phyloP scores from a whole-genome alignment of 2,329 filamentous ascomycete species.

The Mariannaea elegans region DNA sequence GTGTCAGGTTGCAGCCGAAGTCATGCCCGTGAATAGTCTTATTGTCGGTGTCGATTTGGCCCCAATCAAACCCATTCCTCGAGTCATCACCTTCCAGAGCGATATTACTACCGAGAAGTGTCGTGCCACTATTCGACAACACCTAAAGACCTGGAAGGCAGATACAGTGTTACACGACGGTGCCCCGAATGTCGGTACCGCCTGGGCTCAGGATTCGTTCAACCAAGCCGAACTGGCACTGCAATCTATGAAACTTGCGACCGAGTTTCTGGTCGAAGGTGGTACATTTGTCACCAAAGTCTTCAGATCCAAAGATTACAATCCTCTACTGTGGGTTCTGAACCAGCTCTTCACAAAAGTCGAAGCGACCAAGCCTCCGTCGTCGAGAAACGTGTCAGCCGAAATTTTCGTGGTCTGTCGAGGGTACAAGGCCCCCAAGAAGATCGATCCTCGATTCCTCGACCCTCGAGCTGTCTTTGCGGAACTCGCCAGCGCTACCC shows the following conservation, averaged over 20 bases:
- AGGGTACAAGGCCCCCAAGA: slow-evolving; percentile 94
- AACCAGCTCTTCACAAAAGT: slow-evolving; percentile 96
- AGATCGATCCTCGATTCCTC: slow-evolving; percentile 90
- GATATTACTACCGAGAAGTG: slow-evolving; percentile 99
- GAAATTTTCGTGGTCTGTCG: slow-evolving; percentile 98
- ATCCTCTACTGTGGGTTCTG: slow-evolving; percentile 94
- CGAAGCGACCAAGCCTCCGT: slow-evolving; percentile 96
- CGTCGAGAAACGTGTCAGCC: slow-evolving; percentile 93
- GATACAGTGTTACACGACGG: slow-evolving; percentile 97
- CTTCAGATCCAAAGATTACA: slow-evolving; percentile 97
- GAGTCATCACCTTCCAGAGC: slow-evolving; percentile 94
- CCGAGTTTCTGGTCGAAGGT: slow-evolving; percentile 88
- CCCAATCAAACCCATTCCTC: slow-evolving; percentile 94
- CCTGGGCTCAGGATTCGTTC: slow-evolving; percentile 98
- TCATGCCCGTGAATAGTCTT: slow-evolving; percentile 88
- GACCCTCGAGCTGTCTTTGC: slow-evolving; percentile 92
- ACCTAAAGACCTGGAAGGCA: slow-evolving; percentile 95
- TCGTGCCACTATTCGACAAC: slow-evolving; percentile 84
- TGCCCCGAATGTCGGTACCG: slow-evolving; percentile 96
- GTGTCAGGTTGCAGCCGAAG: slow-evolving; percentile 96
- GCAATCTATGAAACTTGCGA: slow-evolving; percentile 91
- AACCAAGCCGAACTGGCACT: slow-evolving; percentile 93
- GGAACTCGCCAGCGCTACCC: slow-evolving; percentile 83
- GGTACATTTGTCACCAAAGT: slow-evolving; percentile 98
- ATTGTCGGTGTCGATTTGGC: slow-evolving; percentile 95